Base-by-base conservation (phyloP, 108 stramenopile species). In the Skeletonema grethae region DNA sequence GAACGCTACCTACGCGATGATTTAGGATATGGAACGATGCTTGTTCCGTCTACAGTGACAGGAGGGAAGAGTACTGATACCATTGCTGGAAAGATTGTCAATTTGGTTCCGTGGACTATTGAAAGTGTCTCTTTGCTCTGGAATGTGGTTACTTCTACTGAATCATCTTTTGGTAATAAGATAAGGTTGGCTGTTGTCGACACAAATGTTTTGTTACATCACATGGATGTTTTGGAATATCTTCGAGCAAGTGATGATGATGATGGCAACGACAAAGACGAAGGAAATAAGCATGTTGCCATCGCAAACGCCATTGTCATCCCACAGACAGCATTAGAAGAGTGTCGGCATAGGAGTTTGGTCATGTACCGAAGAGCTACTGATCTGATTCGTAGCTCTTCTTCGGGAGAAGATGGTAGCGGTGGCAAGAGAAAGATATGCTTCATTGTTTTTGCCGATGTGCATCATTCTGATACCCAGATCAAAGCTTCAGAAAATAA, bases 1-100 rank as follows among this genome's bases (percentile, higher is more conserved):
- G 91, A 95, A 74, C 84, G 84, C 25, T 95, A 92, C 72, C 77
- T 92, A 10, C 88, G 94, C 11, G 90, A 95, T 71, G 94, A 95
- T 80, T 75, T 95, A 59, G 94, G 91, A 45, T 75, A 84, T 43
- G 94, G 94, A 24, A 73, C 48, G 67, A 67, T 78, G 82, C 81
- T 85, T 75, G 64, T 80, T 48, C 69, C 73, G 10, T 76, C 79
- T 15, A 25, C 69, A 13, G n/a, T 48, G 46, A 58, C 68, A 12
- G 58, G 61, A 15, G 46, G 56, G 13, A 74, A 53, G 12, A 80
- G 67, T 6, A 75, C 13, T 18, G 64, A 36, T 7, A 77, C 70
- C 4, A 69, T 77, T 39, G 87, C 90, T 2, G 85, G 84, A 1
- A 76, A 75, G 30, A 77, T 82, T 18, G 69, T 87, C 0, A 85